Percentiles rank a stretch among this genome's conserved stretches.
Evolutionary conservation across 2,329 filamentous ascomycete genomes (phyloP).

Genomic region (Colletotrichum nymphaeae): DNA sequence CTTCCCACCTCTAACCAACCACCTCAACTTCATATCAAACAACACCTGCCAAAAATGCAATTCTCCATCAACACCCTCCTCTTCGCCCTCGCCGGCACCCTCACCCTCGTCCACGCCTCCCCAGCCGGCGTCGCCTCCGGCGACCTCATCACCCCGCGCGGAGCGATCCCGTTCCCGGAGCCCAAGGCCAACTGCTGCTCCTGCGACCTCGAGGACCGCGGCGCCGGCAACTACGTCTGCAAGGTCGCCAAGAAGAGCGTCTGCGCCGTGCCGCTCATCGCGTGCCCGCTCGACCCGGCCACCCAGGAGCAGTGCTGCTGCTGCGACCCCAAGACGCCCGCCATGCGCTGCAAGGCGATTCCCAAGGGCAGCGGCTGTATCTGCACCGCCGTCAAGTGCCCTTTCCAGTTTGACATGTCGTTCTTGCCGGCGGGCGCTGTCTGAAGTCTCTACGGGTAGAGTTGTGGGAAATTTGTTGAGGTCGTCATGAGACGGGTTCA

Average conservation of each 20-base stretch:
- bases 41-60: conserved; percentile 26
- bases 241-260: conserved; percentile 15
- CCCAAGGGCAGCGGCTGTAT: conserved; percentile 21
- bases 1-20: background rate
- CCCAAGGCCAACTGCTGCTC: conserved; percentile 39
- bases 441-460: background rate
- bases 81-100: conserved; percentile 29
- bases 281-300: conserved; percentile 38
- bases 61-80: conserved; percentile 36
- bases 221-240: conserved; percentile 34
- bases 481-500: too few species aligned
- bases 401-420: conserved; percentile 8
- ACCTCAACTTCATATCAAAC: background rate
- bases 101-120: conserved; percentile 37
- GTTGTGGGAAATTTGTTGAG: background rate
- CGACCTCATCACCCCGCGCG: conserved; percentile 23
- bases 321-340: conserved; percentile 20
- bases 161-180: conserved; percentile 11
- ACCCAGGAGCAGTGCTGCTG: conserved; percentile 39
- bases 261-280: conserved; percentile 19
- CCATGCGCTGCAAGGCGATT: conserved; percentile 14
- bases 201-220: conserved; percentile 35
- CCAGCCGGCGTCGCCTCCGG: conserved; percentile 33
- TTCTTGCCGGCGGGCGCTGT: background rate
- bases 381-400: conserved; percentile 35